phyloP scores from a whole-genome alignment of 129 eudicot species.

The Erigeron canadensis region DNA sequence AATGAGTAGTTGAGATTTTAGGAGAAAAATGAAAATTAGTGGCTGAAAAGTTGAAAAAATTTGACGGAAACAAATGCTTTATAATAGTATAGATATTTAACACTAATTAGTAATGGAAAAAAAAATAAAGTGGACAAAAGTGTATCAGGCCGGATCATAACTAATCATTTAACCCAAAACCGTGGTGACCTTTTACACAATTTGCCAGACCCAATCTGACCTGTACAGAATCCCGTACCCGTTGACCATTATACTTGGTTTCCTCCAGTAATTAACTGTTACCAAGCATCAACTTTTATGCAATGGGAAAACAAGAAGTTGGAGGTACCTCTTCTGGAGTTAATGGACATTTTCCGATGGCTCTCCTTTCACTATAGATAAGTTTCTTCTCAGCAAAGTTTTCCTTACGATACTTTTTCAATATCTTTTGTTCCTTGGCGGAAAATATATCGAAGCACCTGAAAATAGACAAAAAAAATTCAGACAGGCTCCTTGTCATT shows the following conservation, averaged over 20 bases:
- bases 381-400: slow-evolving; percentile 83
- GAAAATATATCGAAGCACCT: slow-evolving; percentile 96
- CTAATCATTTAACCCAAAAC: too few relatives aligned
- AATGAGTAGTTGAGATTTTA: too few relatives aligned
- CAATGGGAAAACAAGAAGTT: background rate
- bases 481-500: slow-evolving; percentile 7
- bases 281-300: background rate
- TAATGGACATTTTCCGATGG: slow-evolving; percentile 95
- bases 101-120: too few relatives aligned
- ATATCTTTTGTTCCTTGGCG: slow-evolving; percentile 64
- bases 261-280: background rate
- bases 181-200: too few relatives aligned
- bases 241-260: background rate
- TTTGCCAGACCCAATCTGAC: too few relatives aligned
- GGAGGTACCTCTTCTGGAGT: slow-evolving; percentile 92
- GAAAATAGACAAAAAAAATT: slow-evolving; percentile 19
- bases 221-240: too few relatives aligned
- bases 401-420: slow-evolving; percentile 66
- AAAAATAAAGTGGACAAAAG: too few relatives aligned
- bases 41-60: too few relatives aligned
- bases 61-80: too few relatives aligned
- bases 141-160: too few relatives aligned
- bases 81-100: too few relatives aligned
- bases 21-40: too few relatives aligned
- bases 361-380: slow-evolving; percentile 68